A percentile compares a stretch with the other conserved stretches of the same genome.
Conservation (phyloP, 2,329 filamentous ascomycete species). For the Diaporthe australafricana region DNA sequence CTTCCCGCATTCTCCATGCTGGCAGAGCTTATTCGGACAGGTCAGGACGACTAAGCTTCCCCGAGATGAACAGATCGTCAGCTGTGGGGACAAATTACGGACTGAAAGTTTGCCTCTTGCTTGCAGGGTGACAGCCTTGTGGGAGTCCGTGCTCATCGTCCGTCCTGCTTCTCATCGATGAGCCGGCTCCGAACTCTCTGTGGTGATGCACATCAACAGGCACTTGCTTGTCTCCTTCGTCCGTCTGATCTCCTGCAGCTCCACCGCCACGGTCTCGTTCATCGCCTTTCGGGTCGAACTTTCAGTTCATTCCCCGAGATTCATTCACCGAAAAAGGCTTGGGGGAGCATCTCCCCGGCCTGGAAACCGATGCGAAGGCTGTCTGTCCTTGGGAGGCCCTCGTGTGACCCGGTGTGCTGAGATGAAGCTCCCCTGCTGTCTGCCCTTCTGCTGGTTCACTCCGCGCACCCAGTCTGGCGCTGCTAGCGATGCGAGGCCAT, state of each 20-base stretch:
- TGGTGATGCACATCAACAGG: slow-evolving; percentile 21
- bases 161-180: not conserved
- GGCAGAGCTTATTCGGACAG: slow-evolving; percentile 24
- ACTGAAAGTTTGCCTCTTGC: slow-evolving; percentile 26
- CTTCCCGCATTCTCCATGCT: slow-evolving; percentile 14
- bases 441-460: slow-evolving; percentile 1
- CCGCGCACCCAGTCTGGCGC: slow-evolving; percentile 6
- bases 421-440: slow-evolving; percentile 8
- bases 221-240: slow-evolving; percentile 16
- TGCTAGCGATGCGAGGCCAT: slow-evolving; percentile 17
- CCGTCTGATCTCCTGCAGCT: slow-evolving; percentile 20
- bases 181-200: slow-evolving; percentile 19
- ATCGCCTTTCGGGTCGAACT: slow-evolving; percentile 6
- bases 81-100: slow-evolving; percentile 28
- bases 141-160: slow-evolving; percentile 1
- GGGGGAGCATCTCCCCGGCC: slow-evolving; percentile 2
- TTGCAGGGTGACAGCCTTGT: slow-evolving; percentile 14
- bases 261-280: slow-evolving; percentile 19
- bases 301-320: slow-evolving; percentile 28
- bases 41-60: slow-evolving; percentile 24
- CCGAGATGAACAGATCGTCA: slow-evolving; percentile 30
- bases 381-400: slow-evolving; percentile 2
- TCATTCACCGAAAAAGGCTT: slow-evolving; percentile 18
- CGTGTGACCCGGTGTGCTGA: slow-evolving; percentile 13
- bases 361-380: slow-evolving; percentile 32